These are phyloP conservation scores for Phytophthora europaea DNA, from an alignment of 352 stramenopile species.

Conservation along the genomic window DNA sequence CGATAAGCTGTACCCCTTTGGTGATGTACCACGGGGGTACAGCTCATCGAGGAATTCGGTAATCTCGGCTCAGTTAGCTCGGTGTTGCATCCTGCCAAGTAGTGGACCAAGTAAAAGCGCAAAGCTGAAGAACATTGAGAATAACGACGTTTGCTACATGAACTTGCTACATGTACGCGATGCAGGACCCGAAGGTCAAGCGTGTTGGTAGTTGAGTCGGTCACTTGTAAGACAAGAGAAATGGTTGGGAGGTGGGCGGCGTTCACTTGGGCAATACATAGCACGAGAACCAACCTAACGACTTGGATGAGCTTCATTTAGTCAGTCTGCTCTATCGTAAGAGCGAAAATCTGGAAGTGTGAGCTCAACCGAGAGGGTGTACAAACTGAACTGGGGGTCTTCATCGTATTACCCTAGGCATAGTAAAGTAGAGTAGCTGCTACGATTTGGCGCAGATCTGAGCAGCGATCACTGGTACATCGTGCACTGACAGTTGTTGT, in stretches of 20 bases:
- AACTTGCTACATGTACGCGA: no score
- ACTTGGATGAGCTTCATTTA: neutral
- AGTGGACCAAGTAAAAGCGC: neutral
- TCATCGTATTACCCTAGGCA: no score
- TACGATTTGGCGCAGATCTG: no score
- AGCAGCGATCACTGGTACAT: no score
- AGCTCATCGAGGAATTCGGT: no score
- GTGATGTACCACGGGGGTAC: no score
- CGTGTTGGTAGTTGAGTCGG: no score
- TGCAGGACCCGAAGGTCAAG: neutral
- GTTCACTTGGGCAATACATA: neutral
- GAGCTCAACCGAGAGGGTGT: neutral
- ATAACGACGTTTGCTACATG: neutral
- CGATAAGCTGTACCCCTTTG: no score
- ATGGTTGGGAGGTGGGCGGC: neutral
- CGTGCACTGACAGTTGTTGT: no score
- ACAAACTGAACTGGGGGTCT: no score
- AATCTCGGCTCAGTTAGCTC: neutral
- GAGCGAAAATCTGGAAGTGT: neutral
- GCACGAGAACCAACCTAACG: neutral
- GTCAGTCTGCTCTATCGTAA: neutral
- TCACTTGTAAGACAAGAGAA: no score
- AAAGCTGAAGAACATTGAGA: neutral
- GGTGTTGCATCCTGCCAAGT: neutral
- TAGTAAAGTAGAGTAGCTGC: no score